Conservation (phyloP, 805 yeast species). For the Starmerella etchellsii region DNA sequence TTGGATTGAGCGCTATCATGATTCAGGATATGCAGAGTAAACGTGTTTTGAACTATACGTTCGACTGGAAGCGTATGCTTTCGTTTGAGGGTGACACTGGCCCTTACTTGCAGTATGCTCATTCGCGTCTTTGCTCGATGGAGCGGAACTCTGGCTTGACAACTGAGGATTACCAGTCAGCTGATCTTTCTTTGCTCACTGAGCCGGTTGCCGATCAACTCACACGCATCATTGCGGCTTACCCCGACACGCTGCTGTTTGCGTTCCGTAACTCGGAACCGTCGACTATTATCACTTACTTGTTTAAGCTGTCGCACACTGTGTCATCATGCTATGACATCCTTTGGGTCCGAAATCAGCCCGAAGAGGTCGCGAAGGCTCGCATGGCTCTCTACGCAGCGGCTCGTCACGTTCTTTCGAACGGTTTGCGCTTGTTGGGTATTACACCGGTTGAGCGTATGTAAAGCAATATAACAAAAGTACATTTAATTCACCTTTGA, state of each 20-base stretch:
- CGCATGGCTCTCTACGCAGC: constrained; percentile 83
- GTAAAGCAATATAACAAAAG: constrained; percentile 34
- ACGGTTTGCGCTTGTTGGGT: constrained; percentile 83
- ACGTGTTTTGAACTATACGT: constrained; percentile 89
- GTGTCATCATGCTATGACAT: constrained; percentile 94
- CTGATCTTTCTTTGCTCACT: constrained; percentile 47
- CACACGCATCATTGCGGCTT: constrained; percentile 69
- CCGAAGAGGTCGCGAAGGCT: constrained; percentile 70
- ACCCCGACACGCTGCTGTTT: constrained; percentile 77
- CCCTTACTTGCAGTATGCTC: constrained; percentile 96
- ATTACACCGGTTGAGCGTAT: constrained; percentile 98
- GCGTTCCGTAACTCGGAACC: constrained; percentile 84
- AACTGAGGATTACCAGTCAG: constrained; percentile 27
- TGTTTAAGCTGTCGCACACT: constrained; percentile 82
- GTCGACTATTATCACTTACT: constrained; percentile 81
- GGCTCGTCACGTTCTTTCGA: constrained; percentile 76
- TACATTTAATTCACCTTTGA: neutral
- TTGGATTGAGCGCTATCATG: constrained; percentile 96
- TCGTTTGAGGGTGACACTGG: constrained; percentile 99
- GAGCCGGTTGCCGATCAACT: constrained; percentile 62
- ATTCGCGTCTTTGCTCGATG: constrained; percentile 88
- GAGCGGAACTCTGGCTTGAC: constrained; percentile 57
- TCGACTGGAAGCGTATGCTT: constrained; percentile 96
- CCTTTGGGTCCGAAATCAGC: constrained; percentile 95
- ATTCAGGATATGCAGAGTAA: constrained; percentile 98